A percentile compares a stretch with the other conserved stretches of the same genome.
These are phyloP conservation scores for Plectosphaerella plurivora DNA, from an alignment of 2,329 filamentous ascomycete genomes.

Conservation along the genomic window DNA sequence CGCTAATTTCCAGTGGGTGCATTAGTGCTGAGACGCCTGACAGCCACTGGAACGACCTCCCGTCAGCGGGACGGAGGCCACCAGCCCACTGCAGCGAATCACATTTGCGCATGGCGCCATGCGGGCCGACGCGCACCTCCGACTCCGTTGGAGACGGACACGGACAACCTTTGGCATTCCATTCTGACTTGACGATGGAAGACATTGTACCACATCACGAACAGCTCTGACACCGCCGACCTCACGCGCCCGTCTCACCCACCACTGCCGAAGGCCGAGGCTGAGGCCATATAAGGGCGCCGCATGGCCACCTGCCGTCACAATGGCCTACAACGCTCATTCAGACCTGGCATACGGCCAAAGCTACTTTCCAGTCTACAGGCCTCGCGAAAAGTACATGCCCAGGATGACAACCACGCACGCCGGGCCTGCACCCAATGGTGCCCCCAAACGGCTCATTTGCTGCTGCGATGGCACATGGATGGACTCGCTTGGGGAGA, in stretches of 20 bases:
- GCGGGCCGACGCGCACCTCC: neutral
- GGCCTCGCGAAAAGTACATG: neutral
- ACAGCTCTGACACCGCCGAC: neutral
- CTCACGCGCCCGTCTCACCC: neutral
- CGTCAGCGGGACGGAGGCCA: too few species aligned
- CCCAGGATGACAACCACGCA: neutral
- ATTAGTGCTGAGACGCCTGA: neutral
- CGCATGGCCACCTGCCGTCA: neutral
- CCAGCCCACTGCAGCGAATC: too few species aligned
- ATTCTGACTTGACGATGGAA: neutral
- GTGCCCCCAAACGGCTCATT: conserved; percentile 16
- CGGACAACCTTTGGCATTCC: neutral
- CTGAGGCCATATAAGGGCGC: neutral
- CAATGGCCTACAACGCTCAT: neutral
- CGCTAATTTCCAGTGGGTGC: neutral
- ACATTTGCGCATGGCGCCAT: neutral
- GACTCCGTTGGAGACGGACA: too few species aligned
- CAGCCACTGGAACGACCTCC: neutral
- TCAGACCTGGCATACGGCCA: neutral
- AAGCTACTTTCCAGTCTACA: neutral
- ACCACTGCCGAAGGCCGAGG: too few species aligned
- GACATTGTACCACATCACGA: too few species aligned
- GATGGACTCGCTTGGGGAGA: conserved; percentile 17
- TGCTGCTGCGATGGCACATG: conserved; percentile 33
- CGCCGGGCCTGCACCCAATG: neutral